phyloP scores from a whole-genome alignment of 2,329 filamentous ascomycete genomes.

The Phyllosticta paracitricarpa region DNA sequence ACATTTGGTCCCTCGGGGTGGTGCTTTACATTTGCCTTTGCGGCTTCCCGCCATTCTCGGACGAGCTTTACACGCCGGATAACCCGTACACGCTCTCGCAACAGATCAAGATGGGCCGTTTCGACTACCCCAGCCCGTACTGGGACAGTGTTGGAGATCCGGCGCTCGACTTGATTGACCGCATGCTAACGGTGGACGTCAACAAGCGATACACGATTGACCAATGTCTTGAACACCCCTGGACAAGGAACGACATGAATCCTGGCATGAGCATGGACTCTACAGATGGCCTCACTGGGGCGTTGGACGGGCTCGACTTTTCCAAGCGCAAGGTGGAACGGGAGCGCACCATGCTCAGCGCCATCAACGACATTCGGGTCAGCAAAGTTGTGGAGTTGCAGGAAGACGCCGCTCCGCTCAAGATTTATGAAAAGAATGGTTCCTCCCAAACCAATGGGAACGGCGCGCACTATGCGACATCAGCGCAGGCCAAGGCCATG shows the following conservation, averaged over 20 bases:
- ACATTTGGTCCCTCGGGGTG: conserved; percentile 95
- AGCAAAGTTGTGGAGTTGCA: conserved; percentile 48
- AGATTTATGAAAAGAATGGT: conserved; percentile 31
- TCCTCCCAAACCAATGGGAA: conserved; percentile 10
- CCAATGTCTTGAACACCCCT: conserved; percentile 82
- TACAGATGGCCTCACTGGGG: conserved; percentile 85
- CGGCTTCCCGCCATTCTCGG: conserved; percentile 93
- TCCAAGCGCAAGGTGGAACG: conserved; percentile 67
- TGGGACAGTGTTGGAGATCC: conserved; percentile 84
- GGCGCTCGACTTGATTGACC: conserved; percentile 86
- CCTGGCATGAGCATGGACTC: conserved; percentile 51
- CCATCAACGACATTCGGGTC: conserved; percentile 65
- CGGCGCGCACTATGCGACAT: conserved; percentile 5
- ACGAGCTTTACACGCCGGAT: conserved; percentile 71
- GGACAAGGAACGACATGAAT: conserved; percentile 51
- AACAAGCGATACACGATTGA: conserved; percentile 79
- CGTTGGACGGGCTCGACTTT: conserved; percentile 72
- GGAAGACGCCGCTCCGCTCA: conserved; percentile 36
- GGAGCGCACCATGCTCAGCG: conserved; percentile 76
- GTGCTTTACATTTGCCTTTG: conserved; percentile 96
- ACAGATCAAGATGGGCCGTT: conserved; percentile 80
- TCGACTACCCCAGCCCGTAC: conserved; percentile 93
- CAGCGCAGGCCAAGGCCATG: conserved; percentile 4
- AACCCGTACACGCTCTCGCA: conserved; percentile 81
- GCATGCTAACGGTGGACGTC: conserved; percentile 84